phyloP scores from a whole-genome alignment of 192 early-diverging fungal species.

The Paraglomus occultum region DNA sequence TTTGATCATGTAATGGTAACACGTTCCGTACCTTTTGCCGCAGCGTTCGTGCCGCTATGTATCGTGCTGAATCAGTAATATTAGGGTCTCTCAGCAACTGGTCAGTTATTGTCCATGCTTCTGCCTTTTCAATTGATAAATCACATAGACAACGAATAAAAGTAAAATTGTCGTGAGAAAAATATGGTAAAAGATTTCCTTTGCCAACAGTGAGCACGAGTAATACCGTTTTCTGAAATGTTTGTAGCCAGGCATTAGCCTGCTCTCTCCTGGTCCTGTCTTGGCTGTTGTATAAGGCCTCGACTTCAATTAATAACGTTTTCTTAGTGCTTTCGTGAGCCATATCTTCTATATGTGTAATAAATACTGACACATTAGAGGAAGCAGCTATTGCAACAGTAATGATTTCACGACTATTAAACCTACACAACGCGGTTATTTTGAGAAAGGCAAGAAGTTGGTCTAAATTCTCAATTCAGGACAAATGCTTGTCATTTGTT shows the following conservation, averaged over 20 bases:
- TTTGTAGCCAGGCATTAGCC: constrained; percentile 75
- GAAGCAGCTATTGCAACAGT: too few relatives aligned
- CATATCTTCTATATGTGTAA: background rate
- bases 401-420: too few relatives aligned
- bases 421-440: too few relatives aligned
- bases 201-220: background rate
- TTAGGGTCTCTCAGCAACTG: constrained; percentile 57
- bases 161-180: background rate
- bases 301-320: constrained; percentile 30
- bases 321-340: constrained; percentile 1
- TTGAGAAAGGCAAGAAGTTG: too few relatives aligned
- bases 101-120: constrained; percentile 83
- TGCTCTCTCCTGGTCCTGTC: constrained; percentile 42
- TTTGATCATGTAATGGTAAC: too few relatives aligned
- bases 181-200: too few relatives aligned
- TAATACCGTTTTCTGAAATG: constrained; percentile 83
- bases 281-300: constrained; percentile 39
- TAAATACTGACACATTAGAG: too few relatives aligned
- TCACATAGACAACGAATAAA: constrained; percentile 13
- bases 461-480: too few relatives aligned
- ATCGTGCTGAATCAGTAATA: constrained; percentile 43
- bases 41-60: constrained; percentile 90
- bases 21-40: constrained; percentile 66
- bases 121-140: constrained; percentile 44
- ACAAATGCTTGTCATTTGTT: too few relatives aligned